Percentiles rank a stretch among this genome's conserved stretches.
phyloP scores from a whole-genome alignment of 495 filamentous ascomycete genomes.

The Penicillium soppii region DNA sequence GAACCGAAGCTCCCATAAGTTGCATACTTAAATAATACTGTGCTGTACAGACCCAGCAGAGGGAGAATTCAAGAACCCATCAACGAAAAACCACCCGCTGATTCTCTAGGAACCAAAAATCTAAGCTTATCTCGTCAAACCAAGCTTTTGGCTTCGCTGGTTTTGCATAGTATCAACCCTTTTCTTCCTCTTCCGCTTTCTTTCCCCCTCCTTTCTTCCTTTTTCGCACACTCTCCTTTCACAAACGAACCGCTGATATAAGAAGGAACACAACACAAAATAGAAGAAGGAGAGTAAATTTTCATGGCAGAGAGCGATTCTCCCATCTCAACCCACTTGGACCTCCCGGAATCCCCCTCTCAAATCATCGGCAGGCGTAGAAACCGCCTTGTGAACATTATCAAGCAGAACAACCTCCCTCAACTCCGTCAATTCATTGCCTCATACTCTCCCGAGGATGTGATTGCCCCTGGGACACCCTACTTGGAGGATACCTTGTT shows the following conservation, averaged over 20 bases:
- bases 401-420: background rate
- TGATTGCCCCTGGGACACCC: background rate
- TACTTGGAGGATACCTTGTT: background rate
- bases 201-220: background rate
- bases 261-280: background rate
- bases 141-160: too few species aligned
- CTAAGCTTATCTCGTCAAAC: too few species aligned
- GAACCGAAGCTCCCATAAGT: too few species aligned
- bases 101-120: too few species aligned
- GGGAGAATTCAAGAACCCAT: too few species aligned
- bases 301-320: background rate
- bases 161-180: too few species aligned
- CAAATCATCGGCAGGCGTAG: background rate
- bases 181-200: background rate
- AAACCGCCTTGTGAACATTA: background rate
- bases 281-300: background rate
- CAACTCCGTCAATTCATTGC: background rate
- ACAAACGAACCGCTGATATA: background rate
- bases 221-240: background rate
- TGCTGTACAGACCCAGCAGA: too few species aligned
- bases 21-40: too few species aligned
- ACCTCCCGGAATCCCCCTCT: background rate
- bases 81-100: too few species aligned
- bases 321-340: background rate
- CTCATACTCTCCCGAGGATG: background rate